phyloP scores from a whole-genome alignment of 2,329 filamentous ascomycete species.

The Diaporthe vexans region DNA sequence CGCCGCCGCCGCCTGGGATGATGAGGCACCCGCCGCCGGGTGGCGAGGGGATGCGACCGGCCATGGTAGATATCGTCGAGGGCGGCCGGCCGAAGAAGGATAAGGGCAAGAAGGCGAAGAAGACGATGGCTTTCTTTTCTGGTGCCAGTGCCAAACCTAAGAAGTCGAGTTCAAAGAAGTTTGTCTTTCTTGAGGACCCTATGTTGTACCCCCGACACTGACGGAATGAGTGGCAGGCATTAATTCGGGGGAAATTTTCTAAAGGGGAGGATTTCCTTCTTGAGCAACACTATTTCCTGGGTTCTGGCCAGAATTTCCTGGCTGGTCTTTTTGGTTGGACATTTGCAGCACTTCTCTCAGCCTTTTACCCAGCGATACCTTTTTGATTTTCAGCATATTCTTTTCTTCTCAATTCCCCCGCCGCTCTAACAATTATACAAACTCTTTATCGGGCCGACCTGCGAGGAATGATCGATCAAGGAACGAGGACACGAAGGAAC shows the following conservation, averaged over 20 bases:
- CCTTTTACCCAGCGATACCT: conserved; percentile 19
- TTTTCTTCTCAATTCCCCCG: not conserved
- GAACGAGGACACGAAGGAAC: conserved; percentile 6
- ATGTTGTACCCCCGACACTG: not conserved
- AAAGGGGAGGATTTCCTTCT: conserved; percentile 16
- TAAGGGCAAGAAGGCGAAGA: conserved; percentile 44
- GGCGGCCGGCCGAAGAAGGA: conserved; percentile 49
- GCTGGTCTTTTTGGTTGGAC: not conserved
- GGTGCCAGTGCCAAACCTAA: conserved; percentile 48
- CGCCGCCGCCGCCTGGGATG: not conserved
- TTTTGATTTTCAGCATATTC: conserved; percentile 14
- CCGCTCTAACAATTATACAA: conserved; percentile 12
- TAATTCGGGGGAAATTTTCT: not conserved
- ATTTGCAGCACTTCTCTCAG: conserved; percentile 8
- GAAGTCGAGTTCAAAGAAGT: conserved; percentile 50
- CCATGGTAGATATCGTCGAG: conserved; percentile 45
- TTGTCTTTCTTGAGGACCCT: conserved; percentile 40
- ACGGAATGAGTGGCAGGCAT: conserved; percentile 20
- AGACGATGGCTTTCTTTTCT: conserved; percentile 32
- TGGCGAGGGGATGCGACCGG: conserved; percentile 18
- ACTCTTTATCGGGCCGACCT: not conserved
- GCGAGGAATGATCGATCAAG: not conserved
- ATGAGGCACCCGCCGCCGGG: not conserved
- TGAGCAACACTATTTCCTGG: conserved; percentile 13
- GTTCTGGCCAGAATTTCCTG: conserved; percentile 1